Percentiles rank a stretch among this genome's conserved stretches.
Evolutionary conservation across 83 land plant genomes (phyloP).

Genomic region (Picea mariana): DNA sequence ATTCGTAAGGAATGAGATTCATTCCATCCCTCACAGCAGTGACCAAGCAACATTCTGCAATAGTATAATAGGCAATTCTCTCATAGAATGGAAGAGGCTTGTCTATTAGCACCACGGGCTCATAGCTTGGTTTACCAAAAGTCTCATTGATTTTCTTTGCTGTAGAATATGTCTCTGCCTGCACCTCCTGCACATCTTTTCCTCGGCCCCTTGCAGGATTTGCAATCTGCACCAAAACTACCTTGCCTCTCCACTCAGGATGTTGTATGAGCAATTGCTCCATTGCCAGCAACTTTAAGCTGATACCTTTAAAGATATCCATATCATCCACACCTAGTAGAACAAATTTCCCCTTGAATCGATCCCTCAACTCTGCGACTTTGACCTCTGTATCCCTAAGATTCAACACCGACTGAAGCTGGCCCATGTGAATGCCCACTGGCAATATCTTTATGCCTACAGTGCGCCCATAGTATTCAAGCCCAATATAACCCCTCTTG

Average conservation of each 20-base stretch:
- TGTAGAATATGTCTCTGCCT: constrained; percentile 37
- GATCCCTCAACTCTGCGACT: constrained; percentile 46
- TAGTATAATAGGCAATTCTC: constrained; percentile 57
- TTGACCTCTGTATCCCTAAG: constrained; percentile 35
- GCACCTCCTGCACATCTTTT: constrained; percentile 66
- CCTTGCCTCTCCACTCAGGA: constrained; percentile 48
- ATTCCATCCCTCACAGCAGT: constrained; percentile 84
- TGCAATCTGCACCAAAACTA: constrained; percentile 66
- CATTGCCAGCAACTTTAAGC: constrained; percentile 58
- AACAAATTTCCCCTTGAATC: constrained; percentile 52
- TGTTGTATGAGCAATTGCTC: constrained; percentile 55
- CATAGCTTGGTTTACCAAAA: constrained; percentile 48
- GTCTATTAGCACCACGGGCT: constrained; percentile 66
- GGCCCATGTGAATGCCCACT: constrained; percentile 69
- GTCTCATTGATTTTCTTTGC: constrained; percentile 48
- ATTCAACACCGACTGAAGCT: constrained; percentile 53
- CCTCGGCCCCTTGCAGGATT: constrained; percentile 75
- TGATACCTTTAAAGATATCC: constrained; percentile 79
- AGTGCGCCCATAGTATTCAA: constrained; percentile 71
- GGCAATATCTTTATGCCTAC: constrained; percentile 70
- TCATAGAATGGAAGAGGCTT: constrained; percentile 49
- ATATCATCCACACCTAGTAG: constrained; percentile 75
- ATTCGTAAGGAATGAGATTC: constrained; percentile 76
- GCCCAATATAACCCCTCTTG: constrained; percentile 67
- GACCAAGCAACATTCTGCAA: constrained; percentile 70